Base-by-base conservation (phyloP, 352 stramenopile species). In the Paralagenidium karlingii region DNA sequence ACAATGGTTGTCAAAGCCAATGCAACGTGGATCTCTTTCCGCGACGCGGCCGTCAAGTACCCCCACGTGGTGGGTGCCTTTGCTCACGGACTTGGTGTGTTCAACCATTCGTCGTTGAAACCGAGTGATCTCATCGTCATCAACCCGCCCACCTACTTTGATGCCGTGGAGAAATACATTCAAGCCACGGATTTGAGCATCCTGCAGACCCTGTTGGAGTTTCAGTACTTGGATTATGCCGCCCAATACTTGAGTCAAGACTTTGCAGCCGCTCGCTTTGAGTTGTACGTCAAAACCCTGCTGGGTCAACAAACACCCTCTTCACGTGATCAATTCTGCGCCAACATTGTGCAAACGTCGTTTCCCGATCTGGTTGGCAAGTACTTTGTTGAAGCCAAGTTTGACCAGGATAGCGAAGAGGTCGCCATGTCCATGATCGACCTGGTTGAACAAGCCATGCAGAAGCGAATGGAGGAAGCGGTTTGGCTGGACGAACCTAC, bases 401-500 rank as follows among this genome's bases (percentile, higher is more conserved):
- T 97, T 55, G 79, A 95, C 50, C 40, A 66, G 11, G 54, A 61
- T 6, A 82, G 70, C 43, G 92, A 96, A 43, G 49, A 66, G 32
- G 50, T 65, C 16, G 85, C 89, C 10, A 68, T 85, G 34, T 59
- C 76, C 6, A 78, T 98, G 41, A 85, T 97, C 4, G 54, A 78
- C 18, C 70, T 69, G 34, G 63, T 98, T 12, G 76, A 95, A 33
- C 34, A 59, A 8, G 74, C 81, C 8, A 63, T 97, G 46, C 52
- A 73, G 30, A 68, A 80, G 37, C 66, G 63, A 8, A 49, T 97
- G 7, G 62, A 64, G 6, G 63, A 82, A 16, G 60, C 94, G 7
- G 66, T 82, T 24, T 97, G 91, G 91, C 81, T 98, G 40, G 90
- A 89, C 9, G 57, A 64, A 2, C 42, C 52, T 5, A 97, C 92